Conservation (phyloP, 768 basidiomycete genomes). For the Phlegmacium glaucopus region DNA sequence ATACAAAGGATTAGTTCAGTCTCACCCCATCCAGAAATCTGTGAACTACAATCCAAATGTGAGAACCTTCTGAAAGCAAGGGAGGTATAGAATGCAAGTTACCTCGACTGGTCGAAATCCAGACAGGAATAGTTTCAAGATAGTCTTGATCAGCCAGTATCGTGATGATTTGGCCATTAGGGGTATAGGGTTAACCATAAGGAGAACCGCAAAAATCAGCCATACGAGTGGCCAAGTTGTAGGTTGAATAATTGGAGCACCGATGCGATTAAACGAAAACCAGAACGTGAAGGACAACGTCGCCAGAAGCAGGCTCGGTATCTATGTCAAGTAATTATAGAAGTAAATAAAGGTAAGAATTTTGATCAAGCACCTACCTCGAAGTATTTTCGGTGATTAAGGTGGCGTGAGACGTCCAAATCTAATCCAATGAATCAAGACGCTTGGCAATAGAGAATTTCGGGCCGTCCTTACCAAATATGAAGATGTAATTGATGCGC, state of each 20-base stretch:
- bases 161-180: conserved; percentile 60
- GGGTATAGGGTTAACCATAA: conserved; percentile 78
- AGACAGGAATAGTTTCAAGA: conserved; percentile 61
- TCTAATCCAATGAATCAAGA: conserved; percentile 36
- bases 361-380: conserved; percentile 31
- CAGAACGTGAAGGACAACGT: conserved; percentile 79
- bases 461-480: conserved; percentile 58
- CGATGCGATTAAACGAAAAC: conserved; percentile 73
- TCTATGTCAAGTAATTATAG: conserved; percentile 34
- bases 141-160: conserved; percentile 75
- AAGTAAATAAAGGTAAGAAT: background rate
- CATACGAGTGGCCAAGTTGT: conserved; percentile 81
- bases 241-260: conserved; percentile 51
- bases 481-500: conserved; percentile 92
- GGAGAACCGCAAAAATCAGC: conserved; percentile 56
- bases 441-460: conserved; percentile 10
- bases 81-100: conserved; percentile 14
- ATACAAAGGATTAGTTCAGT: background rate
- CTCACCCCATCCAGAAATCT: conserved; percentile 89
- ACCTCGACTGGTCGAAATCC: conserved; percentile 79
- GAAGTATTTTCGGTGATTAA: conserved; percentile 77
- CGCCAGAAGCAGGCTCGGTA: conserved; percentile 76
- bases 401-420: conserved; percentile 61
- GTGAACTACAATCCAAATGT: conserved; percentile 49
- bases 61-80: background rate